Evolutionary conservation across 2,329 filamentous ascomycete genomes (phyloP).

Genomic region (Paraphaeosphaeria minitans): DNA sequence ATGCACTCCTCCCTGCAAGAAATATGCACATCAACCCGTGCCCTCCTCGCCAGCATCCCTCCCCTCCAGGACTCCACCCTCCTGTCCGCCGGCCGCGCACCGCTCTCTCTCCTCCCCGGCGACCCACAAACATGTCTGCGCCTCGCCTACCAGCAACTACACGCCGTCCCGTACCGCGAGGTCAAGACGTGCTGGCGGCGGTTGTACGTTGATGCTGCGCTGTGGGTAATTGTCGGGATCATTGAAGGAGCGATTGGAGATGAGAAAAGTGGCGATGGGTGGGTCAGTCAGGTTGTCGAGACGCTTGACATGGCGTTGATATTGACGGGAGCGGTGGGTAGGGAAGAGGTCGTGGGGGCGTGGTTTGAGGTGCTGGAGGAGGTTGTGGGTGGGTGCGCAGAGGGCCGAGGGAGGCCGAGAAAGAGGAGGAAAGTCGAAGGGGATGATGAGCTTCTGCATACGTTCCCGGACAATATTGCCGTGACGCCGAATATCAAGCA

Average conservation of each 20-base stretch:
- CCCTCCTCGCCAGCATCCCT: slow-evolving; percentile 18
- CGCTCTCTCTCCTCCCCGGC: slow-evolving; percentile 42
- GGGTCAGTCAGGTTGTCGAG: slow-evolving; percentile 65
- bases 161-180: slow-evolving; percentile 70
- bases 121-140: slow-evolving; percentile 59
- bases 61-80: slow-evolving; percentile 35
- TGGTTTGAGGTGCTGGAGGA: slow-evolving; percentile 58
- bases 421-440: slow-evolving; percentile 26
- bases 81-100: slow-evolving; percentile 49
- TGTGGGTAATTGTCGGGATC: slow-evolving; percentile 62
- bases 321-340: slow-evolving; percentile 58
- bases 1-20: slow-evolving; percentile 21
- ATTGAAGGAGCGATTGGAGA: slow-evolving; percentile 24
- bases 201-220: slow-evolving; percentile 72
- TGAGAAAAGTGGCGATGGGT: slow-evolving; percentile 39
- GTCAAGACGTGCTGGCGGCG: slow-evolving; percentile 72
- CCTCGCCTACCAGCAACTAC: slow-evolving; percentile 69
- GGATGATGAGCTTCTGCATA: background rate
- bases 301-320: slow-evolving; percentile 78
- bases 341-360: slow-evolving; percentile 47
- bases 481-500: slow-evolving; percentile 19
- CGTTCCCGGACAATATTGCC: slow-evolving; percentile 24
- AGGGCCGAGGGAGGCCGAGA: slow-evolving; percentile 15
- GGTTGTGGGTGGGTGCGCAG: slow-evolving; percentile 9
- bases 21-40: slow-evolving; percentile 31